Conservation (phyloP, 371 early-diverging fungal species). For the Mycotypha africana region DNA sequence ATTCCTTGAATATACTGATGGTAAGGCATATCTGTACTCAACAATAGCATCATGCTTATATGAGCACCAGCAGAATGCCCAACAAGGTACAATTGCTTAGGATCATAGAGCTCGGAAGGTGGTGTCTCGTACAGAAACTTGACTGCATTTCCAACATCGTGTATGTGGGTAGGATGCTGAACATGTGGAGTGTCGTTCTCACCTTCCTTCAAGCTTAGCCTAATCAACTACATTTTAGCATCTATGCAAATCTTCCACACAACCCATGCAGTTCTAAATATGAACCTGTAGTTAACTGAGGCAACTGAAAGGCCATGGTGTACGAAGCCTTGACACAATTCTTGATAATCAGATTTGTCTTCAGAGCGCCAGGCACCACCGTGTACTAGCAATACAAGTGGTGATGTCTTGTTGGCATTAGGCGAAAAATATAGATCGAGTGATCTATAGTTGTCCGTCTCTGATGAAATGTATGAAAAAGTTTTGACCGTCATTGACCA, state of each 20-base stretch:
- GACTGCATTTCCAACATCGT: conserved; percentile 51
- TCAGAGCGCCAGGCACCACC: conserved; percentile 86
- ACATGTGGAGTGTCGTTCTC: conserved; percentile 11
- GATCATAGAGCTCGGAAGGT: conserved; percentile 22
- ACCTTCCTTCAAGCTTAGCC: conserved; percentile 25
- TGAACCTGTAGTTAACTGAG: conserved; percentile 64
- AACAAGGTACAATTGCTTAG: conserved; percentile 46
- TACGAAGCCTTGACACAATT: conserved; percentile 41
- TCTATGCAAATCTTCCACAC: too few species aligned
- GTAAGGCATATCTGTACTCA: conserved; percentile 40
- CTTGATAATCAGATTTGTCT: conserved; percentile 57
- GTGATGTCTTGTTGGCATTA: conserved; percentile 9
- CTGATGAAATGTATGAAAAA: conserved; percentile 1
- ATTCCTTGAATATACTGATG: conserved; percentile 27
- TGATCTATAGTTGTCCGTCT: conserved; percentile 4
- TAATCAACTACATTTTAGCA: too few species aligned
- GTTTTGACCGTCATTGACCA: too few species aligned
- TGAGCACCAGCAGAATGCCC: conserved; percentile 90
- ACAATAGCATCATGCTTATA: conserved; percentile 52
- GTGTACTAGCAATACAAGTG: conserved; percentile 67
- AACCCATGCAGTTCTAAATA: too few species aligned
- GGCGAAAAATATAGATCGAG: conserved; percentile 27
- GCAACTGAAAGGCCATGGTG: conserved; percentile 51
- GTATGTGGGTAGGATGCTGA: conserved; percentile 55
- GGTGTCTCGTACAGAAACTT: conserved; percentile 30